These are phyloP conservation scores for Moesziomyces globuligerus DNA, from an alignment of 1,284 basidiomycete species.

Conservation along the genomic window DNA sequence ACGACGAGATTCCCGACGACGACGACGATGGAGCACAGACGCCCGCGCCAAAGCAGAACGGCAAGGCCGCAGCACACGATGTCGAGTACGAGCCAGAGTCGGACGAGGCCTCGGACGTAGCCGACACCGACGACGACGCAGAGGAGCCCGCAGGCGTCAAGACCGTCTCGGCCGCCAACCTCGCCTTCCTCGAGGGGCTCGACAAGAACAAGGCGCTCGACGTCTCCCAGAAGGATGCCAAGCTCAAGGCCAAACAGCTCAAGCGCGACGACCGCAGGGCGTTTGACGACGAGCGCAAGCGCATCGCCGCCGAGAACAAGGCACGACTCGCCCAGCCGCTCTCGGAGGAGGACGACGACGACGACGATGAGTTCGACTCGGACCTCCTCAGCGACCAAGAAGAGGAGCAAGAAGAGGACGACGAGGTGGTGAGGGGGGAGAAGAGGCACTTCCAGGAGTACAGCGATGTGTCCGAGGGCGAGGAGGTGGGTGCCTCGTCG, in stretches of 20 bases:
- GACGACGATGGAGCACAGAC: background rate
- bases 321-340: constrained; percentile 78
- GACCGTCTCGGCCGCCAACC: constrained; percentile 38
- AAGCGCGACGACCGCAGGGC: constrained; percentile 23
- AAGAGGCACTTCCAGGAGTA: constrained; percentile 45
- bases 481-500: constrained; percentile 28
- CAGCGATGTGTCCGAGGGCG: constrained; percentile 44
- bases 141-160: constrained; percentile 4
- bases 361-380: constrained; percentile 69
- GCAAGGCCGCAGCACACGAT: background rate
- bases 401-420: constrained; percentile 17
- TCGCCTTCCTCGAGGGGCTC: constrained; percentile 26
- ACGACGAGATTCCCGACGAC: constrained; percentile 16
- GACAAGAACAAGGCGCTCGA: constrained; percentile 32
- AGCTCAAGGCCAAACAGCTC: constrained; percentile 33
- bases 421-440: constrained; percentile 7
- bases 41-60: background rate
- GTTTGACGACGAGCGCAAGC: constrained; percentile 28
- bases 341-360: constrained; percentile 27
- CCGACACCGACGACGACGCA: constrained; percentile 6
- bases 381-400: constrained; percentile 74
- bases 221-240: constrained; percentile 37
- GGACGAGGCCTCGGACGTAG: constrained; percentile 40
- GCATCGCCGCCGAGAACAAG: constrained; percentile 60
- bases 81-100: constrained; percentile 25